Evolutionary conservation across 208 protist genomes (phyloP).

Genomic region (Borovskyia barvae): DNA sequence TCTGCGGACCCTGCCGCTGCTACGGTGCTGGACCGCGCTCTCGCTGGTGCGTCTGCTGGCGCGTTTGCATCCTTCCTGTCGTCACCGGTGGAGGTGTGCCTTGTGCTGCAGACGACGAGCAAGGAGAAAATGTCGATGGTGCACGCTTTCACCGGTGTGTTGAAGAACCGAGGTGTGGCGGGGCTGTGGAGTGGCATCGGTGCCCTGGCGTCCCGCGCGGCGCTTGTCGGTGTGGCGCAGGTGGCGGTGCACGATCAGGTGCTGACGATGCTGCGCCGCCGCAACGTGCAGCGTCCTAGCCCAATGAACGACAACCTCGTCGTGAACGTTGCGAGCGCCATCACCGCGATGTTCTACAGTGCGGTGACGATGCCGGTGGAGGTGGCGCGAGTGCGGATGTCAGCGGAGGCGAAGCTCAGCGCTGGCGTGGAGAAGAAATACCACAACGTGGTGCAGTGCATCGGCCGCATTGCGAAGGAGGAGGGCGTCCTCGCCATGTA

Average conservation of each 20-base stretch:
- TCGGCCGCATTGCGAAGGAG: conserved; percentile 67
- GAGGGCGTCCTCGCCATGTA: conserved; percentile 83
- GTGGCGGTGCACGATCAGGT: conserved; percentile 93
- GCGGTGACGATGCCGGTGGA: conserved; percentile 91
- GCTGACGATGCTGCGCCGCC: conserved; percentile 59
- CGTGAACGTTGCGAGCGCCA: conserved; percentile 73
- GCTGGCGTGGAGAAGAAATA: conserved; percentile 60
- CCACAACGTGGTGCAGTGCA: conserved; percentile 74
- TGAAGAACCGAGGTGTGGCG: conserved; percentile 44
- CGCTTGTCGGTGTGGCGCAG: conserved; percentile 86
- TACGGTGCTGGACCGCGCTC: conserved; percentile 64
- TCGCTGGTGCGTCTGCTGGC: conserved; percentile 77
- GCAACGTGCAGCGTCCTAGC: conserved; percentile 32
- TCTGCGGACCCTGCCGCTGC: conserved; percentile 50
- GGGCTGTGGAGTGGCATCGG: conserved; percentile 88
- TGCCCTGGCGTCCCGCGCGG: conserved; percentile 74
- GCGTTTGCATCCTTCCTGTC: conserved; percentile 83
- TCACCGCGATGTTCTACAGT: conserved; percentile 84
- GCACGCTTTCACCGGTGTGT: conserved; percentile 38
- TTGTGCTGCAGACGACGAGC: conserved; percentile 90
- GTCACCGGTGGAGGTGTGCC: conserved; percentile 88
- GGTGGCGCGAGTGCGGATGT: conserved; percentile 88
- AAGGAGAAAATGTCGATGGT: conserved; percentile 55
- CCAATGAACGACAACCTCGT: conserved; percentile 69
- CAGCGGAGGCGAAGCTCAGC: conserved; percentile 66